Evolutionary conservation across 192 early-diverging fungal species (phyloP).

Genomic region (Irineochytrium annulatum): DNA sequence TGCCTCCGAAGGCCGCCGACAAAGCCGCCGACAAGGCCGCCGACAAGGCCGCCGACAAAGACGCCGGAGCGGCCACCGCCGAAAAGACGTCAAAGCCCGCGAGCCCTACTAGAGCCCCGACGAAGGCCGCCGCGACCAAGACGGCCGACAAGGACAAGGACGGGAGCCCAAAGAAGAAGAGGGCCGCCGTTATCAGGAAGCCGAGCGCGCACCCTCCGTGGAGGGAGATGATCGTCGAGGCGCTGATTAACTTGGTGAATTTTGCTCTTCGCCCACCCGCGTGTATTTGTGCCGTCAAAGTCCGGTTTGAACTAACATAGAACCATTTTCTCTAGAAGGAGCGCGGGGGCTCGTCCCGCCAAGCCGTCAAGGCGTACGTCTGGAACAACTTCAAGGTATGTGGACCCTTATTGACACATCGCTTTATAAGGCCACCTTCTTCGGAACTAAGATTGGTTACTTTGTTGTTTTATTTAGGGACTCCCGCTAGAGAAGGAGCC

Average conservation of each 20-base stretch:
- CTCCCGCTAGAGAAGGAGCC: constrained; percentile 41
- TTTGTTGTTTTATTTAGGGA: constrained; percentile 7
- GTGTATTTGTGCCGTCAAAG: background rate
- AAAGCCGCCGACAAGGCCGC: background rate
- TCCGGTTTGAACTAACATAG: background rate
- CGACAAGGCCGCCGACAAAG: background rate
- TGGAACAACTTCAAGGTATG: constrained; percentile 58
- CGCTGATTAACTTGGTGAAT: constrained; percentile 9
- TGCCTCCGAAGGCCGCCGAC: background rate
- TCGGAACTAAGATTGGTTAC: background rate
- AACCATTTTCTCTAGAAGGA: constrained; percentile 41
- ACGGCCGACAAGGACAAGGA: background rate
- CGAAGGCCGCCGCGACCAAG: too few species aligned
- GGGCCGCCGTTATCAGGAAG: too few species aligned
- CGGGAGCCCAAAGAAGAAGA: too few species aligned
- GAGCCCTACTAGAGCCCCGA: too few species aligned
- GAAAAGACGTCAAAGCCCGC: too few species aligned
- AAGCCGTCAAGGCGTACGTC: constrained; percentile 70
- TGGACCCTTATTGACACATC: background rate
- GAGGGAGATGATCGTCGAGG: constrained; percentile 15
- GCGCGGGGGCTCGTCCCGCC: constrained; percentile 63
- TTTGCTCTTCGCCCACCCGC: background rate
- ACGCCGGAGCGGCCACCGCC: background rate
- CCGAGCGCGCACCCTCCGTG: background rate
- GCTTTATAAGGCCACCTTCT: constrained; percentile 1